A percentile compares a stretch with the other conserved stretches of the same genome.
Evolutionary conservation across 306 rosid species (phyloP).

Genomic region (Quercus engelmannii): DNA sequence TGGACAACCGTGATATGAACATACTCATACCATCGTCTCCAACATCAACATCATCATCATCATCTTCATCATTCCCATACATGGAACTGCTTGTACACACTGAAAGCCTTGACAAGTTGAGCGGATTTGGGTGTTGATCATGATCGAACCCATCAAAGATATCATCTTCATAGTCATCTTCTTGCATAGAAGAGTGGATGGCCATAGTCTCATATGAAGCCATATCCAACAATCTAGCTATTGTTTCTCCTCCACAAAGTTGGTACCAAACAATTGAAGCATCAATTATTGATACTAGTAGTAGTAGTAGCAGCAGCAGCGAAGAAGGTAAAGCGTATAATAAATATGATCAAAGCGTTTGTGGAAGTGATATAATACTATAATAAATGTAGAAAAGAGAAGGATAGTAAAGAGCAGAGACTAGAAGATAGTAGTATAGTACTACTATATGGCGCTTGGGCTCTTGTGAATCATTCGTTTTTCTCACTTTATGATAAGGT

Average conservation of each 20-base stretch:
- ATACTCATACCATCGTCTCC: constrained; percentile 21
- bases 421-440: not conserved
- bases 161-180: constrained; percentile 42
- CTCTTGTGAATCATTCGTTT: constrained; percentile 35
- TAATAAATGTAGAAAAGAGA: not conserved
- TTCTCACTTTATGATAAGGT: constrained; percentile 25
- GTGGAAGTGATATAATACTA: not conserved
- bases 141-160: constrained; percentile 23
- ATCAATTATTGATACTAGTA: not conserved
- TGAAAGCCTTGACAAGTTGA: constrained; percentile 62
- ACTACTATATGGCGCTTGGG: not conserved
- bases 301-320: not conserved
- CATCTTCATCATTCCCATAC: constrained; percentile 20
- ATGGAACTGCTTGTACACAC: constrained; percentile 46
- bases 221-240: constrained; percentile 19
- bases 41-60: constrained; percentile 6
- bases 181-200: constrained; percentile 37
- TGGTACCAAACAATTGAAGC: not conserved
- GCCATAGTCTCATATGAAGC: constrained; percentile 54
- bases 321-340: not conserved
- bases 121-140: constrained; percentile 25
- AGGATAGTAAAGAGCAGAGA: not conserved
- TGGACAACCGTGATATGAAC: constrained; percentile 45
- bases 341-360: not conserved
- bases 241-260: not conserved